Base-by-base conservation (phyloP, 306 rosid species). In the Malus asiatica region DNA sequence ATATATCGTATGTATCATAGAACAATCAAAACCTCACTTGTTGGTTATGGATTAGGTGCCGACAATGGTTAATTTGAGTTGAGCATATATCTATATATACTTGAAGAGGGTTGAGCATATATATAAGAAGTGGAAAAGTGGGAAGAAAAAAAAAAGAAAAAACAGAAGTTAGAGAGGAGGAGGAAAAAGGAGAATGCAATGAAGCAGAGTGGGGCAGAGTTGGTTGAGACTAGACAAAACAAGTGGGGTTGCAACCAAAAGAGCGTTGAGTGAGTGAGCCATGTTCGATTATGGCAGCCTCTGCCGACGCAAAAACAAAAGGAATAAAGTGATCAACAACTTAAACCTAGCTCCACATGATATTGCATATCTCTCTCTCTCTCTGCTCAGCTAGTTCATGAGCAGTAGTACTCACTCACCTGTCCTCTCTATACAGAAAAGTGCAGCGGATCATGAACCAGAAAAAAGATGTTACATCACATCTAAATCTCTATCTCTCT, bases 381-480 rank as follows among this genome's bases (percentile, higher is more conserved):
- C 18, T 46, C 19, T 11, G 55, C 55, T 48, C 6, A 15, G 44
- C 55, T 48, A 4, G 55, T 16, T 48, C 55, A 15, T 48, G 20
- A 15, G 55, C 20, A 15, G 55, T 48, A 15, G 55, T 1, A 48
- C 55, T 48, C 20, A 48, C 20, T 15, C 55, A 48, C 25, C 71
- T 11, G 3, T 42, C 1, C 11, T 6, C 46, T 25, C 46, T 2
- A 13, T 11, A 3, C 40, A 14, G 8, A 3, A 74, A 70, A 77
- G 62, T 64, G 73, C 46, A 57, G 75, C 5, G 40, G 60, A 68
- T 78, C 25, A 78, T 48, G 3, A 48, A 8, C 27, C 53, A 45
- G 33, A 65, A 51, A 68, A 76, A 81, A 78, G 85, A 83, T 77
- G 90, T 90, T 83, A 84, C 86, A 79, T 90, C 90, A 84, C 88